phyloP scores from a whole-genome alignment of 371 early-diverging fungal genomes.

The Rhizopus sp. region DNA sequence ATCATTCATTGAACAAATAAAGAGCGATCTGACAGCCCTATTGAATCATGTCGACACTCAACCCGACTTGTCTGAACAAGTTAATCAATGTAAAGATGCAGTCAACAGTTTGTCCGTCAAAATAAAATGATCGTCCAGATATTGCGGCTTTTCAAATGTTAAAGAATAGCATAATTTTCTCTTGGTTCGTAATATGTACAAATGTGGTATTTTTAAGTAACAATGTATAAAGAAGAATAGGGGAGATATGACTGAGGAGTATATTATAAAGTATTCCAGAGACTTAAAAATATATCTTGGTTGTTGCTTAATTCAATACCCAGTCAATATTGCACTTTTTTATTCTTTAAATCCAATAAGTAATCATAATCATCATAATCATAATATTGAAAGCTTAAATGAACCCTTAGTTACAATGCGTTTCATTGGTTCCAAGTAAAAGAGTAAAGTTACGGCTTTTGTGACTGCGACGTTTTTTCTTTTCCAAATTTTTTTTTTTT shows the following conservation, averaged over 20 bases:
- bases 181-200: neutral
- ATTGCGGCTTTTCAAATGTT: neutral
- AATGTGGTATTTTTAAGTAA: neutral
- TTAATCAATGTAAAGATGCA: constrained; percentile 30
- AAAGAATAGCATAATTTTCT: neutral
- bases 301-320: too few species aligned
- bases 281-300: too few species aligned
- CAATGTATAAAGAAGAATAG: too few species aligned
- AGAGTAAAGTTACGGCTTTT: too few species aligned
- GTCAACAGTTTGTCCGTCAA: constrained; percentile 19
- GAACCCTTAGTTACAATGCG: too few species aligned
- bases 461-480: neutral
- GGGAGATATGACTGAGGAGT: too few species aligned
- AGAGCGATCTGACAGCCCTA: constrained; percentile 8
- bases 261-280: too few species aligned
- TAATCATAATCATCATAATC: too few species aligned
- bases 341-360: too few species aligned
- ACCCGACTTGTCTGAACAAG: constrained; percentile 11
- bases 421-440: too few species aligned
- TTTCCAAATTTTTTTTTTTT: neutral
- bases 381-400: too few species aligned
- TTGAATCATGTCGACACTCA: constrained; percentile 5
- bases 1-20: constrained; percentile 18
- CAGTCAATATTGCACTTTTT: too few species aligned
- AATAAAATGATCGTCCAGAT: neutral